Percentiles rank a stretch among this genome's conserved stretches.
These are phyloP conservation scores for Trypanosoma theileri DNA, from an alignment of 208 protist genomes.

Conservation along the genomic window DNA sequence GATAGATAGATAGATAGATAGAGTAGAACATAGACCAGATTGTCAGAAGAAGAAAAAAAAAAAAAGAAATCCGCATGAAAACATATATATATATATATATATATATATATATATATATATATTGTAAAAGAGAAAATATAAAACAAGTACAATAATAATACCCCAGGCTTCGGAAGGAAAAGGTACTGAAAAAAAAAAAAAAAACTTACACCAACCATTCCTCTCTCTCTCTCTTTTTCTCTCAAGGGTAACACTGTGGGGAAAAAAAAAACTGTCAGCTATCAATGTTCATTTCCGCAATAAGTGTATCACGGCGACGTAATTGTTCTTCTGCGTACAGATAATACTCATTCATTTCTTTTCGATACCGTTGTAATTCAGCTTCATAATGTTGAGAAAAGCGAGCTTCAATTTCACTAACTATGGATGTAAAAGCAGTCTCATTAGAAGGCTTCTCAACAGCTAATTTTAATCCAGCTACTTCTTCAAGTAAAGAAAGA, in stretches of 20 bases:
- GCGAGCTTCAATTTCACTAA: slow-evolving; percentile 26
- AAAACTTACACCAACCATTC: background rate
- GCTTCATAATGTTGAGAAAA: slow-evolving; percentile 24
- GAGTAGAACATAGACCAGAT: background rate
- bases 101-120: too few relatives aligned
- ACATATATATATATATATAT: too few relatives aligned
- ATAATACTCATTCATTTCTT: slow-evolving; percentile 32
- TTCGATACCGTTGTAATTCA: slow-evolving; percentile 15
- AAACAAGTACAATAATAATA: too few relatives aligned
- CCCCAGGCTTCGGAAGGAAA: too few relatives aligned
- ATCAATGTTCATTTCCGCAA: slow-evolving; percentile 15
- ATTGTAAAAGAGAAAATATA: too few relatives aligned
- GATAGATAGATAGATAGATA: slow-evolving; percentile 1
- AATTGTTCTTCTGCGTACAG: slow-evolving; percentile 28
- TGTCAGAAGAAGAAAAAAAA: background rate
- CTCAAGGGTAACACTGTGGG: too few relatives aligned
- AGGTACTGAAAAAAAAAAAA: background rate
- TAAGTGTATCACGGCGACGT: slow-evolving; percentile 24
- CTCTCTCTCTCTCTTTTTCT: too few relatives aligned
- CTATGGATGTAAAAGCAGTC: slow-evolving; percentile 22
- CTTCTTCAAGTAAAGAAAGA: slow-evolving; percentile 17
- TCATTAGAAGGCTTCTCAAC: slow-evolving; percentile 16
- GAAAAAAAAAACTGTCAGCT: slow-evolving; percentile 2
- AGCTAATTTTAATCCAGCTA: slow-evolving; percentile 16
- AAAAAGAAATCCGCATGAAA: background rate